phyloP scores from a whole-genome alignment of 192 early-diverging fungal genomes.

The Gonapodya sp. region DNA sequence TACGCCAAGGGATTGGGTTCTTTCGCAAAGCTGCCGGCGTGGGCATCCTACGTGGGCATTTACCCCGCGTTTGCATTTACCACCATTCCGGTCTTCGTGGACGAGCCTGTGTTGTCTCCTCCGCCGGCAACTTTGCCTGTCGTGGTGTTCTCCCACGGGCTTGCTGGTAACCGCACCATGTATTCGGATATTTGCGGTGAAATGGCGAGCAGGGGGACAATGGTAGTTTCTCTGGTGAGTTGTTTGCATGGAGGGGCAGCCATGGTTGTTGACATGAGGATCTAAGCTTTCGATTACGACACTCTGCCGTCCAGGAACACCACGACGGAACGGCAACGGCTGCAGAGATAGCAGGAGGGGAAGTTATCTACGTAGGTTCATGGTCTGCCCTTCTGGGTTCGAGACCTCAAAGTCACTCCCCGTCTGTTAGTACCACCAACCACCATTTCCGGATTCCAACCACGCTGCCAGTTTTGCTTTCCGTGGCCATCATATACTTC shows the following conservation, averaged over 20 bases:
- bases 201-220: neutral
- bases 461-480: neutral
- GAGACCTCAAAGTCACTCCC: neutral
- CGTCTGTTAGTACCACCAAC: neutral
- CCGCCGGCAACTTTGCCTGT: neutral
- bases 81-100: neutral
- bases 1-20: neutral
- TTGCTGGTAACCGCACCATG: neutral
- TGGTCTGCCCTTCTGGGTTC: neutral
- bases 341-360: neutral
- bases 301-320: neutral
- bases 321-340: neutral
- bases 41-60: neutral
- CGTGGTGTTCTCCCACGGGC: slow-evolving; percentile 8
- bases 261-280: neutral
- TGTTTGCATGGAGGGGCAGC: neutral
- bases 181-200: neutral
- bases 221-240: neutral
- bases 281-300: neutral
- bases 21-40: neutral
- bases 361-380: neutral
- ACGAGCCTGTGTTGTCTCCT: neutral
- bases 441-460: neutral
- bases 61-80: neutral
- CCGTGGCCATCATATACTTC: neutral